Conservation (phyloP, 768 basidiomycete genomes). For the Pleurotus tuber-regium region DNA sequence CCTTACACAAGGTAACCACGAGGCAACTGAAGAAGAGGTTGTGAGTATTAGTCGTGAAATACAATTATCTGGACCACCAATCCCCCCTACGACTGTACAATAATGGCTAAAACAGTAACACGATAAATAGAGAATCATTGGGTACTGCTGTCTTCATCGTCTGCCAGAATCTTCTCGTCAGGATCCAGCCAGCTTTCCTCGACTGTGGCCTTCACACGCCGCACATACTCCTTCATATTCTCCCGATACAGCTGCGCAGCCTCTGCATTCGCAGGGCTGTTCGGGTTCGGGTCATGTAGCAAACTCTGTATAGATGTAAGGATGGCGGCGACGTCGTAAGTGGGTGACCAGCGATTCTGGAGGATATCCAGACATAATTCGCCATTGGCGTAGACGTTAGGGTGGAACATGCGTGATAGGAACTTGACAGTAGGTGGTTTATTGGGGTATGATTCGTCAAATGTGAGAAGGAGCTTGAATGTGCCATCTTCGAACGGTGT, state of each 20-base stretch:
- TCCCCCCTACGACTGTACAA: too few relatives aligned
- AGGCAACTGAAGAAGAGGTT: too few relatives aligned
- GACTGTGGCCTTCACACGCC: conserved; percentile 89
- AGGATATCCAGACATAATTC: conserved; percentile 98
- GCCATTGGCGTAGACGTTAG: conserved; percentile 97
- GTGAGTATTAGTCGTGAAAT: too few relatives aligned
- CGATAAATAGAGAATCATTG: too few relatives aligned
- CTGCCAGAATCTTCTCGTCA: conserved; percentile 51
- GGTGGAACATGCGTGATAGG: conserved; percentile 97
- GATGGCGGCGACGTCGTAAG: conserved; percentile 98
- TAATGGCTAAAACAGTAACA: too few relatives aligned
- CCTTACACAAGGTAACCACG: too few relatives aligned
- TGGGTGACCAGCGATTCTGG: conserved; percentile 98
- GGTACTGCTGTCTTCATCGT: too few relatives aligned
- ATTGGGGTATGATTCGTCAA: conserved; percentile 98
- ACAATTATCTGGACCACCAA: too few relatives aligned
- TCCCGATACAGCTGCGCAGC: conserved; percentile 96
- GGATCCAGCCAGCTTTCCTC: conserved; percentile 96
- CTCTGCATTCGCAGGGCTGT: conserved; percentile 97
- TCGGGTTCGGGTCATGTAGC: conserved; percentile 96
- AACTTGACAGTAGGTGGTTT: conserved; percentile 98
- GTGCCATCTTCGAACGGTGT: conserved; percentile 99
- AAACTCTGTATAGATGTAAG: conserved; percentile 95
- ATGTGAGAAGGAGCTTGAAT: conserved; percentile 92
- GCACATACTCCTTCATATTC: conserved; percentile 98